Percentiles rank a stretch among this genome's conserved stretches.
These are phyloP conservation scores for Tulasnella sp. DNA, from an alignment of 768 basidiomycete species.

Conservation along the genomic window DNA sequence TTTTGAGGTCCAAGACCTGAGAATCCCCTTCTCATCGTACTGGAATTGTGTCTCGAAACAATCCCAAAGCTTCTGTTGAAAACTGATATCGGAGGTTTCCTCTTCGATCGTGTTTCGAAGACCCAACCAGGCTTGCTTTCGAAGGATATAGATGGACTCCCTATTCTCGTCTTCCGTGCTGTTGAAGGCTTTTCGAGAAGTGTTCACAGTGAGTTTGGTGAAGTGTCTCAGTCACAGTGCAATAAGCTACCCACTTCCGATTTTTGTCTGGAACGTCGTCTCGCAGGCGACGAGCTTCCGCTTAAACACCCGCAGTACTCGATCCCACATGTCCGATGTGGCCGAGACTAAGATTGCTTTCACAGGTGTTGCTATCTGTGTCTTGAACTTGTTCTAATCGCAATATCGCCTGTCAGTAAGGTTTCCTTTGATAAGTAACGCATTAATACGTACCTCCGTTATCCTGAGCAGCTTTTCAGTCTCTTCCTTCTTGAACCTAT, in stretches of 20 bases:
- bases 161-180: conserved; percentile 88
- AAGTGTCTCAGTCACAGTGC: not conserved
- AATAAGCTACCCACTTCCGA: conserved; percentile 70
- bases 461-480: conserved; percentile 97
- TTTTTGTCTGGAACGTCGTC: conserved; percentile 69
- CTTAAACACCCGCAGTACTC: conserved; percentile 59
- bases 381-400: conserved; percentile 74
- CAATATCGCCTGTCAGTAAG: not conserved
- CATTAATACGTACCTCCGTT: conserved; percentile 72
- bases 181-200: conserved; percentile 60
- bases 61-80: conserved; percentile 72
- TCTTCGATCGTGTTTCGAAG: conserved; percentile 83
- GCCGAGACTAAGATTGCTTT: conserved; percentile 75
- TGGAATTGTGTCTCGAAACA: conserved; percentile 94
- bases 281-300: conserved; percentile 65
- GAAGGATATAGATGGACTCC: conserved; percentile 53
- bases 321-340: conserved; percentile 84
- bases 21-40: conserved; percentile 87
- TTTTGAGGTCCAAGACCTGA: conserved; percentile 94
- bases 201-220: not conserved
- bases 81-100: conserved; percentile 74
- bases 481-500: conserved; percentile 88
- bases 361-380: conserved; percentile 83
- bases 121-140: conserved; percentile 74
- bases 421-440: too few species aligned